Conservation (phyloP, 2,329 filamentous ascomycete genomes). For the Fusarium sp. region DNA sequence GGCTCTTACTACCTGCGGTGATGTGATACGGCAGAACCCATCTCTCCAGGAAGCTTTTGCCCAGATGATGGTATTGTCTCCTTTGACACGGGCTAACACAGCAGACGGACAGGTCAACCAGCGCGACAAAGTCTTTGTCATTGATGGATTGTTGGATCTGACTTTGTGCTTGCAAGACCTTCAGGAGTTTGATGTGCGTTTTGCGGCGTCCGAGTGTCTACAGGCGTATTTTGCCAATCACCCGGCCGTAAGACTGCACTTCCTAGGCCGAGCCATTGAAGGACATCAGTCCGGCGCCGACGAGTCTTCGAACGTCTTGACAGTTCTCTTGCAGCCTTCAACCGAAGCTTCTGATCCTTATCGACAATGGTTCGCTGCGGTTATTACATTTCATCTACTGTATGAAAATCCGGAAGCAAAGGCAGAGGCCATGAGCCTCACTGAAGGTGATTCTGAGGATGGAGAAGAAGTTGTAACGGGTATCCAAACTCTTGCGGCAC, state of each 20-base stretch:
- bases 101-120: constrained; percentile 64
- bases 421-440: constrained; percentile 82
- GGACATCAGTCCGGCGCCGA: constrained; percentile 84
- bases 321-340: constrained; percentile 80
- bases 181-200: constrained; percentile 82
- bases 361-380: constrained; percentile 89
- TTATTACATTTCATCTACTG: constrained; percentile 88
- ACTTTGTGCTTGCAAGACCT: constrained; percentile 77
- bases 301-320: constrained; percentile 90
- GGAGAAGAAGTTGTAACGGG: constrained; percentile 97
- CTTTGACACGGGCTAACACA: constrained; percentile 59
- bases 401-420: constrained; percentile 87
- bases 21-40: constrained; percentile 87
- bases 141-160: constrained; percentile 91
- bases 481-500: constrained; percentile 88
- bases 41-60: constrained; percentile 90
- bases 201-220: constrained; percentile 90
- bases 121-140: constrained; percentile 83
- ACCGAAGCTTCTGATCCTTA: constrained; percentile 82
- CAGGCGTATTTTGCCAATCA: constrained; percentile 94
- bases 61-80: constrained; percentile 81
- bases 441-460: constrained; percentile 88
- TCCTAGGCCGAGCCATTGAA: constrained; percentile 89
- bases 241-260: constrained; percentile 85
- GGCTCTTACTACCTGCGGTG: constrained; percentile 87